These are phyloP conservation scores for Mycena polygramma DNA, from an alignment of 768 basidiomycete species.

Conservation along the genomic window DNA sequence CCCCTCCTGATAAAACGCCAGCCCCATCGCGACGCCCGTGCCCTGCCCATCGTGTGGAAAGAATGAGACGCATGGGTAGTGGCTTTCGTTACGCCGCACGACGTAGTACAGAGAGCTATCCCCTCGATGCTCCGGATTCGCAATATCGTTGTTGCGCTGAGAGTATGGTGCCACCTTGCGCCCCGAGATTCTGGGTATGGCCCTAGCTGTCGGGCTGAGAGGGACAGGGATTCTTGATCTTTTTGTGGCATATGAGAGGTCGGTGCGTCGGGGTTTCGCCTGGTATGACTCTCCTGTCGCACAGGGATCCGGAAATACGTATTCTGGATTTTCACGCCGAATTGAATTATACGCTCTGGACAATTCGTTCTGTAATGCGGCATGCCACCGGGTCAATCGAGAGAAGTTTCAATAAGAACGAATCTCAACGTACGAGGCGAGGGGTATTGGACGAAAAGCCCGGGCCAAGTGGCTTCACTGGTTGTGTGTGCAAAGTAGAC, in stretches of 20 bases:
- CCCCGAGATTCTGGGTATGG: neutral
- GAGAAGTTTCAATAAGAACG: too few relatives aligned
- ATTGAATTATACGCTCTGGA: neutral
- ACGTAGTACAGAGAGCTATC: slow-evolving; percentile 5
- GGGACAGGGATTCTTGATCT: neutral
- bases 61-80: slow-evolving; percentile 20
- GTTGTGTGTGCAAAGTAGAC: neutral
- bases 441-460: neutral
- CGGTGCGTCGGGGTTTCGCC: neutral
- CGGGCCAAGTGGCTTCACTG: neutral
- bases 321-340: neutral
- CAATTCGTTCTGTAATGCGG: neutral
- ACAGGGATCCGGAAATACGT: neutral
- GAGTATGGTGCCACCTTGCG: neutral
- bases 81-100: slow-evolving; percentile 3
- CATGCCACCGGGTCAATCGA: neutral
- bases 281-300: neutral
- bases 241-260: neutral
- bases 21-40: slow-evolving; percentile 26
- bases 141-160: neutral
- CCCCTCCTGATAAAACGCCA: slow-evolving; percentile 32
- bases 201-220: too few relatives aligned
- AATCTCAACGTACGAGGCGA: neutral
- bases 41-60: slow-evolving; percentile 25
- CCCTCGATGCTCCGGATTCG: neutral